phyloP scores from a whole-genome alignment of 2,329 filamentous ascomycete genomes.

The Sphaerulina musiva region DNA sequence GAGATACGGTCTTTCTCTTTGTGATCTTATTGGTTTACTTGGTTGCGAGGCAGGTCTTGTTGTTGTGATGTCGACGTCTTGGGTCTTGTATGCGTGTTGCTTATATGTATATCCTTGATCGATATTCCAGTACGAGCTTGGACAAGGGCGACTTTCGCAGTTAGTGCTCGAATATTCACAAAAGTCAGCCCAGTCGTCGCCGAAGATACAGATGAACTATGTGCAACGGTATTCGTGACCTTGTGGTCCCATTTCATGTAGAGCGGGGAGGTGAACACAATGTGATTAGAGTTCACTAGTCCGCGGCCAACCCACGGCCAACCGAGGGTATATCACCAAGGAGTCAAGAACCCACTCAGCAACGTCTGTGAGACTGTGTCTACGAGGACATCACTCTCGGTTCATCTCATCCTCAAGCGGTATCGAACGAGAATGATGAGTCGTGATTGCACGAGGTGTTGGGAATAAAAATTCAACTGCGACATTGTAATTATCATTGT shows the following conservation, averaged over 20 bases:
- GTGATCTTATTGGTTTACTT: not conserved
- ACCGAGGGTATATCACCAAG: slow-evolving; percentile 1
- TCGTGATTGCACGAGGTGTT: too few species aligned
- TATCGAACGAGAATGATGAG: too few species aligned
- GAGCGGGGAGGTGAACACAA: not conserved
- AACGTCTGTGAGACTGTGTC: too few species aligned
- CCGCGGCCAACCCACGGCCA: not conserved
- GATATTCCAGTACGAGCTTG: not conserved
- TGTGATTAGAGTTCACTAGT: not conserved
- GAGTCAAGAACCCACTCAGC: not conserved
- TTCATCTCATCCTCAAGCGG: too few species aligned
- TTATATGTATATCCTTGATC: not conserved
- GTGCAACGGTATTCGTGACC: not conserved
- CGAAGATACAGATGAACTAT: not conserved
- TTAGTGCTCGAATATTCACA: not conserved
- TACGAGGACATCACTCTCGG: too few species aligned
- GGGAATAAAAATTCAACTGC: too few species aligned
- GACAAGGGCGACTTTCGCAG: not conserved
- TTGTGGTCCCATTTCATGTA: not conserved
- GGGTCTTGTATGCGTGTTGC: not conserved
- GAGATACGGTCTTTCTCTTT: not conserved
- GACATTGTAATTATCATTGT: too few species aligned
- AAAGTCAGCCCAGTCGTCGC: not conserved
- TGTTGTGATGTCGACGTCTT: not conserved
- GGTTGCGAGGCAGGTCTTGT: not conserved